Conservation (phyloP, 495 filamentous ascomycete species). For the Neurospora intermedia region DNA sequence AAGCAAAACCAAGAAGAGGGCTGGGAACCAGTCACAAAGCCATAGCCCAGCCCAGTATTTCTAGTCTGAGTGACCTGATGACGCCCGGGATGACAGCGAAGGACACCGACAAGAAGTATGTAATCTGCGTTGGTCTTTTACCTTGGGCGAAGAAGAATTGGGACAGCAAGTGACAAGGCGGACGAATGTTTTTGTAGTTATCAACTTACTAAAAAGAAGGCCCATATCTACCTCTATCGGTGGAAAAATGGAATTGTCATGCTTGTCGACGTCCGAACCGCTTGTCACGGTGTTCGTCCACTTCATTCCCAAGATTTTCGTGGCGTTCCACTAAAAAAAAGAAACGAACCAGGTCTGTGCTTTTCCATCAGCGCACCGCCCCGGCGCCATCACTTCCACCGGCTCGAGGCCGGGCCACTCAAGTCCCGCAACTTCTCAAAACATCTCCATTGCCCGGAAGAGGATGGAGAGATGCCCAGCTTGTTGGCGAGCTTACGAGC, state of each 20-base stretch:
- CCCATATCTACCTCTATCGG: neutral
- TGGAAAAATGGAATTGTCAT: neutral
- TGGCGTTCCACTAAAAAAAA: neutral
- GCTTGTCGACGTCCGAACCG: neutral
- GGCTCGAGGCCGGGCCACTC: neutral
- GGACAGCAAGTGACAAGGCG: neutral
- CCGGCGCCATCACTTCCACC: neutral
- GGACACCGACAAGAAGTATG: neutral
- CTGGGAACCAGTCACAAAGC: neutral
- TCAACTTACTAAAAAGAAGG: neutral
- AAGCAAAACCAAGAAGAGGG: neutral
- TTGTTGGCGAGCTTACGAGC: neutral
- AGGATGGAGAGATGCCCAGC: neutral
- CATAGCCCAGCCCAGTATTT: neutral
- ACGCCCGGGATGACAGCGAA: neutral
- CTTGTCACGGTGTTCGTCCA: neutral
- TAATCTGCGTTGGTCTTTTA: neutral
- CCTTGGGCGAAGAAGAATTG: neutral
- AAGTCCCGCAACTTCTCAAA: neutral
- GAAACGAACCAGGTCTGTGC: neutral
- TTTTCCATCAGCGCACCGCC: neutral
- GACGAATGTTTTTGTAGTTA: neutral
- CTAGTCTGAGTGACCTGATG: neutral
- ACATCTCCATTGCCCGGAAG: neutral
- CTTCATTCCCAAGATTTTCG: neutral